phyloP scores from a whole-genome alignment of 2,329 filamentous ascomycete species.

The Tolypocladium nubicola region DNA sequence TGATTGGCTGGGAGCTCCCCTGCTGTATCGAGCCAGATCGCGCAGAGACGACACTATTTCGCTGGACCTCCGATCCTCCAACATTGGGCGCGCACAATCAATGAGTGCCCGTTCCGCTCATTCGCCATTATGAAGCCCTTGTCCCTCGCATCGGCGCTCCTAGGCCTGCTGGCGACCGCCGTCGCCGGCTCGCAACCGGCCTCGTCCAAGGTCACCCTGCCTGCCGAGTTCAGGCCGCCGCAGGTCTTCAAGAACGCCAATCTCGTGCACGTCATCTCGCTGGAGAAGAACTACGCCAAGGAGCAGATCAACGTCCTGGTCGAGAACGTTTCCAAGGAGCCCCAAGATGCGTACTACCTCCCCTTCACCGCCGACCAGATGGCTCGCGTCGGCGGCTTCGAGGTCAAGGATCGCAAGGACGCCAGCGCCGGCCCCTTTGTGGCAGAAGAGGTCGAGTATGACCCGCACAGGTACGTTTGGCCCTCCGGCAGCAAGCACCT shows the following conservation, averaged over 20 bases:
- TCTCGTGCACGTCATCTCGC: constrained; percentile 76
- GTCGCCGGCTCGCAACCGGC: constrained; percentile 29
- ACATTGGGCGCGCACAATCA: constrained; percentile 16
- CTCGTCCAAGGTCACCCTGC: constrained; percentile 48
- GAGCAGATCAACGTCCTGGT: constrained; percentile 92
- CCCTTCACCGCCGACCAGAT: constrained; percentile 73
- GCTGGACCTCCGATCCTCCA: background rate
- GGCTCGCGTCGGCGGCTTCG: constrained; percentile 69
- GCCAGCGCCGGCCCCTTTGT: constrained; percentile 54
- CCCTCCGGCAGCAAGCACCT: background rate
- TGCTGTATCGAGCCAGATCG: constrained; percentile 1
- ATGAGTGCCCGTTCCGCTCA: constrained; percentile 18
- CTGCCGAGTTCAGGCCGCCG: constrained; percentile 67
- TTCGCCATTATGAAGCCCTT: constrained; percentile 28
- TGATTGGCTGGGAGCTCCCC: constrained; percentile 18
- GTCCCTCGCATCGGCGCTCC: constrained; percentile 44
- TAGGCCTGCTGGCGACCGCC: constrained; percentile 43
- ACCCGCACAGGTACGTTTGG: constrained; percentile 42
- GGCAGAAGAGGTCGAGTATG: constrained; percentile 57
- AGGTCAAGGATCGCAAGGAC: constrained; percentile 89
- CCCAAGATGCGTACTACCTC: constrained; percentile 85
- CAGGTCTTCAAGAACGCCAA: constrained; percentile 93
- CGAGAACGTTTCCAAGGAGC: constrained; percentile 69
- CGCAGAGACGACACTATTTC: background rate
- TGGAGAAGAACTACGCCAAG: constrained; percentile 86